Evolutionary conservation across 495 filamentous ascomycete genomes (phyloP).

Genomic region (Penicillium riverlandense): DNA sequence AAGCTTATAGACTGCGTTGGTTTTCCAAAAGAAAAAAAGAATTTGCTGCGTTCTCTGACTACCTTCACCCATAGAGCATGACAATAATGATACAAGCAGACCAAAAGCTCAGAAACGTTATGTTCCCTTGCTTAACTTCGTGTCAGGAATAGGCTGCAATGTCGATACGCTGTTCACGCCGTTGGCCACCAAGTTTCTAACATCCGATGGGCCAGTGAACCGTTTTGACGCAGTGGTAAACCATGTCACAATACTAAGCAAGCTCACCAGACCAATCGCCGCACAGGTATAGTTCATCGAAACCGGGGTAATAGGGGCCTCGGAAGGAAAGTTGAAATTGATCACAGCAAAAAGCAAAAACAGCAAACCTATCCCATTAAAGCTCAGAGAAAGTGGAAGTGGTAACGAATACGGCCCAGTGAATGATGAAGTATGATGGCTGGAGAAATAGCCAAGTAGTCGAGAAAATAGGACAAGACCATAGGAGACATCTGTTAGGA

Average conservation of each 20-base stretch:
- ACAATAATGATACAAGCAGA: no score
- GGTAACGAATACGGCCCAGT: slow-evolving; percentile 21
- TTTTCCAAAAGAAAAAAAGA: no score
- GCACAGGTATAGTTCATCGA: slow-evolving; percentile 53
- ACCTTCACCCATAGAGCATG: no score
- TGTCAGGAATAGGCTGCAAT: background rate
- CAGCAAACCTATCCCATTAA: slow-evolving; percentile 40
- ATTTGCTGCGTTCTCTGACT: no score
- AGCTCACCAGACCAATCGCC: slow-evolving; percentile 41
- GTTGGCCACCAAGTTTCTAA: background rate
- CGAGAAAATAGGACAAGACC: slow-evolving; percentile 43
- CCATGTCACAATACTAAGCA: slow-evolving; percentile 45
- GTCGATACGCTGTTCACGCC: background rate
- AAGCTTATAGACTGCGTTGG: no score
- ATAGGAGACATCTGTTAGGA: slow-evolving; percentile 40
- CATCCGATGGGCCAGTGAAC: background rate
- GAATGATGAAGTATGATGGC: slow-evolving; percentile 20
- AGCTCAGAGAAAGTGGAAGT: slow-evolving; percentile 26
- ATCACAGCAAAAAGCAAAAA: slow-evolving; percentile 43
- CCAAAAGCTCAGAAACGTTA: no score
- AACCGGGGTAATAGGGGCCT: slow-evolving; percentile 36
- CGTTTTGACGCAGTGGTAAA: slow-evolving; percentile 24
- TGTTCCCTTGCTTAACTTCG: no score
- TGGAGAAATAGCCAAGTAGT: slow-evolving; percentile 37
- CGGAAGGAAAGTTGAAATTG: slow-evolving; percentile 48